Evolutionary conservation across 306 rosid genomes (phyloP), one percentile per base, ranked within the genome.

Genomic region (Ceratonia siliqua): DNA sequence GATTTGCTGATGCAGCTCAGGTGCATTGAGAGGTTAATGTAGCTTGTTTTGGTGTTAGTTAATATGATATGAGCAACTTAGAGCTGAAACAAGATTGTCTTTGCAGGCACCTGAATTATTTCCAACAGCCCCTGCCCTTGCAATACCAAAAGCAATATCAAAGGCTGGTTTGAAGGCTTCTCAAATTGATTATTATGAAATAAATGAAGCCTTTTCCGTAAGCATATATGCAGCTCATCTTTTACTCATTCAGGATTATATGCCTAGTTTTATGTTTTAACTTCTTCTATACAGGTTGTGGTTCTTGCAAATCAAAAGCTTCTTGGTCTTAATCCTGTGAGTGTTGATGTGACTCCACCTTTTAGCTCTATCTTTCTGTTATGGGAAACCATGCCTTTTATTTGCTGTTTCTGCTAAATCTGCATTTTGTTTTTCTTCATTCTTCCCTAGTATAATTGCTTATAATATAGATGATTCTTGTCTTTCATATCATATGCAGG

Each of bases 141-240:
- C 90, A 28, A 87, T 91, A 65, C 97, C 96, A 8, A 91, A 86
- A 84, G 98, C 98, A 49, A 87, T 94, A 81, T 87, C 91, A 62
- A 88, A 88, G 78, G 89, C 98, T 80, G 92, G 97, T 72, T 85
- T 94, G 79, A 68, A 78, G 76, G 89, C 91, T 81, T 88, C 98
- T 78, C 91, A 91, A 73, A 85, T 94, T 66, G 97, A 91, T 87
- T 91, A 85, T 76, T 94, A 85, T 70, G 97, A 94, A 83, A 94
- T 94, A 82, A 94, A 94, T 83, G 98, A 94, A 85, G 98, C 98
- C 12, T 94, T 94, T 81, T 90, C 98, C 13, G 98, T 91, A 82
- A 76, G 96, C 73, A 55, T 35, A 62, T 9, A 70, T n/a, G n/a
- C 65, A 14, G 1, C 41, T 18, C 46, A 27, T 68, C 39, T 49